Evolutionary conservation across 2,329 filamentous ascomycete species (phyloP).

Genomic region (Domatiomyces globalis): DNA sequence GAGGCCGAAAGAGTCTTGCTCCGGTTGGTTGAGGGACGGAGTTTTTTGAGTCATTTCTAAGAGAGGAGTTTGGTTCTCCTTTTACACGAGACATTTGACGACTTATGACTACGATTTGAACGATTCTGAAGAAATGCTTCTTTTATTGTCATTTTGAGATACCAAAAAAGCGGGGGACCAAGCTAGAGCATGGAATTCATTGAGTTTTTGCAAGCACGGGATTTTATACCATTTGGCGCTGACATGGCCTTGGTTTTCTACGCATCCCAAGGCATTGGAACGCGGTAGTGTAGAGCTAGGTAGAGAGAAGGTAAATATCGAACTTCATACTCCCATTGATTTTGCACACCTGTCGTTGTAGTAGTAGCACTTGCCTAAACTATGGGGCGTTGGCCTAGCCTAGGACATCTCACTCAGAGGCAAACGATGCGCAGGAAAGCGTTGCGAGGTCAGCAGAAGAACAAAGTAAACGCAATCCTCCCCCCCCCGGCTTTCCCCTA

Average conservation of each 20-base stretch:
- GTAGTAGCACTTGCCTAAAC: too few species aligned
- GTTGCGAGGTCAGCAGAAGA: too few species aligned
- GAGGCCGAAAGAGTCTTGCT: slow-evolving; percentile 23
- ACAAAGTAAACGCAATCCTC: too few species aligned
- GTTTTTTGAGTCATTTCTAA: slow-evolving; percentile 21
- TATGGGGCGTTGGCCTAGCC: too few species aligned
- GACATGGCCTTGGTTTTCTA: neutral
- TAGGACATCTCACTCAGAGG: too few species aligned
- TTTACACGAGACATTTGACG: neutral
- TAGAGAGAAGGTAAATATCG: neutral
- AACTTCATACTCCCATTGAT: too few species aligned
- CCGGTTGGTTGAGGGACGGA: slow-evolving; percentile 20
- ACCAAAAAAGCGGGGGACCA: neutral
- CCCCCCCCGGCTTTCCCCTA: too few species aligned
- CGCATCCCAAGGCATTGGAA: neutral
- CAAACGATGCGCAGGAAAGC: too few species aligned
- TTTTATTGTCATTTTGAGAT: neutral
- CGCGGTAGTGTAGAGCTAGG: neutral
- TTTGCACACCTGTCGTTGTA: too few species aligned
- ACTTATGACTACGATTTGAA: neutral
- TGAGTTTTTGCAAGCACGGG: neutral
- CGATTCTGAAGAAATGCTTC: neutral
- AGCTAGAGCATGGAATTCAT: neutral
- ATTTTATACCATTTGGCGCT: neutral
- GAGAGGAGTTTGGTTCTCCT: neutral